A percentile compares a stretch with the other conserved stretches of the same genome.
Evolutionary conservation across 306 rosid genomes (phyloP).

Genomic region (Rubus parviflorus): DNA sequence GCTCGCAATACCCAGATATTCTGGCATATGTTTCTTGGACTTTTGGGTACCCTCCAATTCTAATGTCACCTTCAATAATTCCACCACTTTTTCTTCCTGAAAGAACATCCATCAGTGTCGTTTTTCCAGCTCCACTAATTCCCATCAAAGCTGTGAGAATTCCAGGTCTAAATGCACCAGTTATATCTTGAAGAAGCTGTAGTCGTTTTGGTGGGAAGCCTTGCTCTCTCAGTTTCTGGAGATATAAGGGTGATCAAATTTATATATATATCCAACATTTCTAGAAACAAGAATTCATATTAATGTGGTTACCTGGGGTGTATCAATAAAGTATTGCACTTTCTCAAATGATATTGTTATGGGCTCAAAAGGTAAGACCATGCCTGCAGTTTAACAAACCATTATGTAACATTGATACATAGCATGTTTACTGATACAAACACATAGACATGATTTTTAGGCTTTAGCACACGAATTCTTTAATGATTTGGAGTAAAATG

Average conservation of each 20-base stretch:
- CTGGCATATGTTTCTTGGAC: conserved; percentile 55
- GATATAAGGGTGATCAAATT: neutral
- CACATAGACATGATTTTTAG: neutral
- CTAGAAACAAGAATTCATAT: neutral
- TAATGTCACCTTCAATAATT: conserved; percentile 47
- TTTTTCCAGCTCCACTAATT: conserved; percentile 66
- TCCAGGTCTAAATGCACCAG: conserved; percentile 51
- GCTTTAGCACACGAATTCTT: neutral
- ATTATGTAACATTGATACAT: too few relatives aligned
- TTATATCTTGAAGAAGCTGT: conserved; percentile 38
- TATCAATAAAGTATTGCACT: conserved; percentile 34
- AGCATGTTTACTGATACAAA: neutral
- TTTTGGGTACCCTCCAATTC: conserved; percentile 53
- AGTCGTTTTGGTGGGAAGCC: conserved; percentile 19
- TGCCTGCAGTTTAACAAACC: conserved; percentile 3
- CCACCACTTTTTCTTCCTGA: conserved; percentile 67
- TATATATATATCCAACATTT: neutral
- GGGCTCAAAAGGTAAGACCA: conserved; percentile 30
- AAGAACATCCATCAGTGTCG: conserved; percentile 68
- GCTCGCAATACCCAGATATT: conserved; percentile 61
- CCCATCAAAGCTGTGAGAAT: conserved; percentile 61
- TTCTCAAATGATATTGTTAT: conserved; percentile 31
- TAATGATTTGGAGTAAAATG: neutral
- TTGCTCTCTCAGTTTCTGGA: conserved; percentile 30
- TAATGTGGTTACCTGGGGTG: conserved; percentile 26